Evolutionary conservation across 1,284 basidiomycete species (phyloP).

Genomic region (Volvariella surrecta): DNA sequence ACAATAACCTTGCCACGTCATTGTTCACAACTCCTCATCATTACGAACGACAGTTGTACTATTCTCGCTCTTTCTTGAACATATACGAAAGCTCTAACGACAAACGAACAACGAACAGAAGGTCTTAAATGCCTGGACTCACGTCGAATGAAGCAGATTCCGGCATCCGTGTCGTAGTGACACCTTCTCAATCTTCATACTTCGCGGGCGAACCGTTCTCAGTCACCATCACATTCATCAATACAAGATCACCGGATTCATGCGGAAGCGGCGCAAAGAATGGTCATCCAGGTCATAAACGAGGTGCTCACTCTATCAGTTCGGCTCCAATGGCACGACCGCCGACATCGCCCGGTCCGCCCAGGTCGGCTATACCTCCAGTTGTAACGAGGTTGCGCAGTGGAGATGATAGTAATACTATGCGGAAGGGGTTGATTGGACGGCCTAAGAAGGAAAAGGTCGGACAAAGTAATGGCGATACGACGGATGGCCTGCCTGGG

Average conservation of each 20-base stretch:
- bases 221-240: conserved; percentile 83
- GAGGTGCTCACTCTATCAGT: conserved; percentile 66
- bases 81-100: too few species aligned
- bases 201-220: conserved; percentile 88
- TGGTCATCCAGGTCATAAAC: conserved; percentile 38
- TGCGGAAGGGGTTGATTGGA: conserved; percentile 24
- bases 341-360: conserved; percentile 68
- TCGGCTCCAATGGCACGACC: conserved; percentile 67
- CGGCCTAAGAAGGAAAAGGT: conserved; percentile 4
- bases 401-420: conserved; percentile 15
- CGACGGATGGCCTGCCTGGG: conserved; percentile 27
- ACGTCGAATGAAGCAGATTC: conserved; percentile 24
- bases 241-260: conserved; percentile 55
- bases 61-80: too few species aligned
- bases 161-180: conserved; percentile 55
- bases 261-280: not conserved
- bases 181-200: conserved; percentile 81
- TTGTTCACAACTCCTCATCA: too few species aligned
- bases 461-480: conserved; percentile 6
- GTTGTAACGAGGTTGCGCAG: conserved; percentile 7
- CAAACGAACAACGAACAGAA: too few species aligned
- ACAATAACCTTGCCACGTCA: too few species aligned
- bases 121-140: too few species aligned
- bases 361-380: conserved; percentile 1
- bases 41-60: too few species aligned